Percentiles rank a stretch among this genome's conserved stretches.
phyloP scores from a whole-genome alignment of 768 basidiomycete genomes.

The Saitozyma podzolica region DNA sequence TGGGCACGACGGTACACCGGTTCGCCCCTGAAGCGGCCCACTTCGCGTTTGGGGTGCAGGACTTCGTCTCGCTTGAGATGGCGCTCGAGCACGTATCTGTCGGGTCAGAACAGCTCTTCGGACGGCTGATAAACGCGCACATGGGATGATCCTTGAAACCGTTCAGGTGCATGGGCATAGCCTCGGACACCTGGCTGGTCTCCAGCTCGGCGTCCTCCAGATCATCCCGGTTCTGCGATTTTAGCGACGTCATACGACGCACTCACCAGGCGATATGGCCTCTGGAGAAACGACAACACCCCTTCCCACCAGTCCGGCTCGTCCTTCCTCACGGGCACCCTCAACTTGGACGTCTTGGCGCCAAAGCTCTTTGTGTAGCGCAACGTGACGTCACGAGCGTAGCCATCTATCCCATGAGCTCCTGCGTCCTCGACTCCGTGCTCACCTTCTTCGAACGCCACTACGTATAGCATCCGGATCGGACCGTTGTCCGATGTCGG shows the following conservation, averaged over 20 bases:
- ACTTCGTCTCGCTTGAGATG: slow-evolving; percentile 87
- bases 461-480: slow-evolving; percentile 88
- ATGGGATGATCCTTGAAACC: slow-evolving; percentile 97
- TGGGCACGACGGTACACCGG: slow-evolving; percentile 82
- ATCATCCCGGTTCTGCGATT: slow-evolving; percentile 78
- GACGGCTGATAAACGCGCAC: slow-evolving; percentile 56
- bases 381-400: slow-evolving; percentile 84
- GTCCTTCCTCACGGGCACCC: slow-evolving; percentile 57
- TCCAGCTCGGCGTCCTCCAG: slow-evolving; percentile 87
- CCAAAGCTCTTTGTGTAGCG: slow-evolving; percentile 81
- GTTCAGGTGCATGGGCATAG: slow-evolving; percentile 84
- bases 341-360: slow-evolving; percentile 60
- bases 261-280: slow-evolving; percentile 78
- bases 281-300: slow-evolving; percentile 63
- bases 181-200: slow-evolving; percentile 73
- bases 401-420: slow-evolving; percentile 62
- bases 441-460: slow-evolving; percentile 81
- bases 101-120: neutral
- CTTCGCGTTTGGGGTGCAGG: slow-evolving; percentile 69
- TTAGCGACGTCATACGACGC: slow-evolving; percentile 1
- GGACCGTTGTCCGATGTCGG: slow-evolving; percentile 62
- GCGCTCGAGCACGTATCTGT: slow-evolving; percentile 76
- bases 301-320: slow-evolving; percentile 83
- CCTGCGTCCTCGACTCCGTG: neutral
- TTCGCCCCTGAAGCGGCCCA: slow-evolving; percentile 91